Base-by-base conservation (phyloP, 208 protist genomes). In the Borovskyia barvae region DNA sequence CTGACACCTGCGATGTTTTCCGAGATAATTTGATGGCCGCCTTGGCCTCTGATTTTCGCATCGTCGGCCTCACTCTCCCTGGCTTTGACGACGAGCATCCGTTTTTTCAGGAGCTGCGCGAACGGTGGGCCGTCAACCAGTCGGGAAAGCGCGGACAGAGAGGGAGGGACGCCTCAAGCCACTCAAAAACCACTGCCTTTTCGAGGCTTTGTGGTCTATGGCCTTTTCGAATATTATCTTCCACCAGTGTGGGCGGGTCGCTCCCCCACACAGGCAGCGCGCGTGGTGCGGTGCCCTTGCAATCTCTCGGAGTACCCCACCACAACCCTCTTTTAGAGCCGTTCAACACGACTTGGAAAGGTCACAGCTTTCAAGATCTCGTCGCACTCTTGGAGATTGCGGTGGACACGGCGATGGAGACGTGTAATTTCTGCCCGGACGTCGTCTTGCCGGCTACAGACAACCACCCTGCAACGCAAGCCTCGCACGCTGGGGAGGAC, bases 1-100 rank as follows among this genome's bases (percentile, higher is more conserved):
- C 82, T 0, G 87, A 93, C 64, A 90, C 79, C 5, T 77, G 68
- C 22, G 77, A 90, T 68, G 72, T 93, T 9, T 93, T 90, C 54
- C 75, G 73, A 28, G 63, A 72, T 9, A 93, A 90, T 61, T 33
- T 90, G 8, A 87, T 90, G 75, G 52, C 56, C 0, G n/a, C 51
- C 7, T 51, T 90, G 12, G 72, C 64, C 20, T 17, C 59, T 2
- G 66, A 79, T 33, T 83, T 85, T 46, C 82, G 82, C 25, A 66
- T 93, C 40, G 83, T 93, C 9, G 80, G 80, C 2, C 28, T 93
- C 33, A 85, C 77, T 2, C 42, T 93, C 2, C 87, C 87, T 1
- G 82, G 86, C 15, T 90, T 80, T 55, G 69, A 78, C 17, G 36
- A 68, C 52, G 63, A 75, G 15, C 65, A 65, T 19, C 72, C 80